phyloP scores from a whole-genome alignment of 495 filamentous ascomycete genomes.

The Podospora bellae-mahoneyi region DNA sequence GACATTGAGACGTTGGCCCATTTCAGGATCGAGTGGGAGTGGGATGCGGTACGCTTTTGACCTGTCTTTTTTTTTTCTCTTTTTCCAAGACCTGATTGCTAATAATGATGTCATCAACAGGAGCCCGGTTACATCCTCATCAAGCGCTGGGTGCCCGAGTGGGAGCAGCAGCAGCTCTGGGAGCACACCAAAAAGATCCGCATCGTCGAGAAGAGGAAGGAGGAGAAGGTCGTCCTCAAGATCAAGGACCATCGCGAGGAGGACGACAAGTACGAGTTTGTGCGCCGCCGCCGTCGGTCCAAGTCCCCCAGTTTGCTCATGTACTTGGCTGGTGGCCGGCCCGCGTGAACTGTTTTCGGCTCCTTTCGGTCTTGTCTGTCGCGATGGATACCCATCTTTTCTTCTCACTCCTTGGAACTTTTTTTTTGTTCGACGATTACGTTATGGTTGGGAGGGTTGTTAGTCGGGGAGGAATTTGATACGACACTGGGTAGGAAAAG shows the following conservation, averaged over 20 bases:
- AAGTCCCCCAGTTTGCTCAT: slow-evolving; percentile 47
- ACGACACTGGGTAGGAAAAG: not conserved
- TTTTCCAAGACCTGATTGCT: not conserved
- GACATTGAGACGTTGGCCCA: slow-evolving; percentile 53
- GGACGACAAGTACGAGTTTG: slow-evolving; percentile 46
- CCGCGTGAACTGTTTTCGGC: slow-evolving; percentile 28
- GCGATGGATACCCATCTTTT: slow-evolving; percentile 8
- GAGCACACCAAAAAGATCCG: slow-evolving; percentile 64
- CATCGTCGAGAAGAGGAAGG: slow-evolving; percentile 37
- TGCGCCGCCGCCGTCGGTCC: slow-evolving; percentile 53
- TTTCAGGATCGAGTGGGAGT: slow-evolving; percentile 52
- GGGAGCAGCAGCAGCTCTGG: slow-evolving; percentile 70
- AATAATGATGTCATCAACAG: slow-evolving; percentile 29
- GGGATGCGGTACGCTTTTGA: slow-evolving; percentile 44
- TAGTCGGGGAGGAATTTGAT: not conserved
- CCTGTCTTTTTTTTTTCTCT: not conserved
- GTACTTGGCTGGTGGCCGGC: slow-evolving; percentile 46
- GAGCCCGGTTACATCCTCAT: slow-evolving; percentile 72
- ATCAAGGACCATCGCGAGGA: slow-evolving; percentile 45
- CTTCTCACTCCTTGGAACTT: slow-evolving; percentile 1
- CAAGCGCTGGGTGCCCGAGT: slow-evolving; percentile 70
- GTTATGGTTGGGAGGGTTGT: not conserved
- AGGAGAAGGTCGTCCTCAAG: slow-evolving; percentile 38
- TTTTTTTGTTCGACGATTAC: not conserved
- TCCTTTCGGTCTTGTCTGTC: slow-evolving; percentile 6